Evolutionary conservation across 179 eudicot genomes (phyloP).

Genomic region (Carnegiea gigantea): DNA sequence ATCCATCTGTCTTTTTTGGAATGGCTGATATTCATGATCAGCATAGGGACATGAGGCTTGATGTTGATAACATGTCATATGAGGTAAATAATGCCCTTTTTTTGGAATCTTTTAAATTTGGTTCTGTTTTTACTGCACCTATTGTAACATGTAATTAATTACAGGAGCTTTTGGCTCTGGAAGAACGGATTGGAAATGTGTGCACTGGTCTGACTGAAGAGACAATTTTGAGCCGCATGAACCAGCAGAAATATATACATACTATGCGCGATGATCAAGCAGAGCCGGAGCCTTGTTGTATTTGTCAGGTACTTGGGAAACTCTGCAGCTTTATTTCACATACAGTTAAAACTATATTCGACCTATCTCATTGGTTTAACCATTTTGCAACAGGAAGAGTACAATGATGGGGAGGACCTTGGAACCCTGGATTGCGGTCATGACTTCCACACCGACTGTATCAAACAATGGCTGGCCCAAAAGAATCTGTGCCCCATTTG

Average conservation of each 20-base stretch:
- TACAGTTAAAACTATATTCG: neutral
- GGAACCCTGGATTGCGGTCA: constrained; percentile 83
- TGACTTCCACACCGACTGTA: constrained; percentile 64
- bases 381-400: constrained; percentile 56
- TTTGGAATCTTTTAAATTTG: neutral
- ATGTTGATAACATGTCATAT: constrained; percentile 97
- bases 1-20: constrained; percentile 73
- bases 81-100: constrained; percentile 48
- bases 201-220: constrained; percentile 80
- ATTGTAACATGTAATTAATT: neutral
- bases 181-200: constrained; percentile 87
- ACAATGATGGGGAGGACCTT: constrained; percentile 65
- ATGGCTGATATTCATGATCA: constrained; percentile 77
- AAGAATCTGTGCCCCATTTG: constrained; percentile 94
- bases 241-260: constrained; percentile 47
- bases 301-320: constrained; percentile 63
- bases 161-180: constrained; percentile 89
- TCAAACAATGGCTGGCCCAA: constrained; percentile 82
- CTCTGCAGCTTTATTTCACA: neutral
- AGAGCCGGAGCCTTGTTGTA: constrained; percentile 79
- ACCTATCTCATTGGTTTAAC: neutral
- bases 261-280: constrained; percentile 32
- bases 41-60: constrained; percentile 95
- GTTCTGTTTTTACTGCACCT: neutral
- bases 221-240: constrained; percentile 46